Evolutionary conservation across 768 basidiomycete genomes (phyloP), one percentile per base, ranked within the genome.

Genomic region (Holtermanniella nyarrowii): DNA sequence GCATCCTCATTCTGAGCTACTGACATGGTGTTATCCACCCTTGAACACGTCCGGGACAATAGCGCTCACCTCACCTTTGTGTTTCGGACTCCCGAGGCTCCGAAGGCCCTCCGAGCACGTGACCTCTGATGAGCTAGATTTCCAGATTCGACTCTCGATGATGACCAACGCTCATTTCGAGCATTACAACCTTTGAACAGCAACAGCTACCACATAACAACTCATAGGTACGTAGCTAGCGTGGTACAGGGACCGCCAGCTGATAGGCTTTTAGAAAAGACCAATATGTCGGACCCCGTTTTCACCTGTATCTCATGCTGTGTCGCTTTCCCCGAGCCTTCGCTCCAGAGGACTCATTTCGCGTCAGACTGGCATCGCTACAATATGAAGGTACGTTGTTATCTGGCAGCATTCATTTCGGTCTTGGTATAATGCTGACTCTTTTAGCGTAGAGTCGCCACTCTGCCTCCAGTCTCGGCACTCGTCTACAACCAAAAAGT

Each of bases 291-390:
- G 23, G 48, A 48, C 27, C 47, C 22, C 42, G 61, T 87, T 16
- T 91, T 85, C 69, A 88, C 91, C 46, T 99, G 95, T 60, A 75
- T 91, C 13, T 86, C 88, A 57, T 99, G 95, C 72, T 78, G 82
- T 2, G 84, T 97, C 65, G 88, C 85, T 1, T 96, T 95, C 70
- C 70, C 77, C 40, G 78, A 82, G 12, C 81, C 89, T 18, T 82
- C 84, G 48, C 84, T 87, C 39, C 93, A 97, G 72, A 79, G 93
- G 53, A 73, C 75, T 0, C 95, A 99, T 69, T 96, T 93, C 72
- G 81, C 82, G 57, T 87, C 88, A 22, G 95, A 99, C 72, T 85
- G 86, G 71, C 95, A 99, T 74, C 78, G 90, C 48, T 99, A 99
- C 74, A 99, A 99, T 68, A 88, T 96, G 82, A 93, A 93, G 64